phyloP scores from a whole-genome alignment of 179 eudicot genomes.

The Heliamphora pulchella region DNA sequence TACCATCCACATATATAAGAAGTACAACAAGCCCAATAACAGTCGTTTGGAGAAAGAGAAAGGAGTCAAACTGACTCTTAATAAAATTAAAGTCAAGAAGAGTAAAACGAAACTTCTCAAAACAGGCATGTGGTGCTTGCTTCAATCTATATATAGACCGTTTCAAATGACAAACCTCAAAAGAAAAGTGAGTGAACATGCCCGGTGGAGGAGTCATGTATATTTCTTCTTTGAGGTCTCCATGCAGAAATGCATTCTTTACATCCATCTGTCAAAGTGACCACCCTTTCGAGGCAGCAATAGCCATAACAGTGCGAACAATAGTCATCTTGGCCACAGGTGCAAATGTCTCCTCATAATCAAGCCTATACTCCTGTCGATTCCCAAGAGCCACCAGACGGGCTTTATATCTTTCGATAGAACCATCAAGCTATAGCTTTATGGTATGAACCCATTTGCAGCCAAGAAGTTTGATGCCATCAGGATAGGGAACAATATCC shows the following conservation, averaged over 20 bases:
- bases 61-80: conserved; percentile 6
- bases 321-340: background rate
- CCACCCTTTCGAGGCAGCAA: background rate
- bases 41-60: background rate
- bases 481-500: background rate
- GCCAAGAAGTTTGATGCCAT: background rate
- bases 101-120: conserved; percentile 15
- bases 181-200: background rate
- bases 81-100: background rate
- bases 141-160: background rate
- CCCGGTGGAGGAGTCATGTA: background rate
- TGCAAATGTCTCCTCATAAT: background rate
- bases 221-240: too few relatives aligned
- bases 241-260: background rate
- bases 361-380: background rate
- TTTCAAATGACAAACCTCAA: background rate
- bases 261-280: background rate
- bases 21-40: background rate
- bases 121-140: background rate
- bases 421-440: background rate
- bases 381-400: background rate
- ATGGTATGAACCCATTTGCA: background rate
- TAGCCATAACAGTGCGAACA: background rate
- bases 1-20: background rate
- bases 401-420: background rate